Evolutionary conservation across 2,329 filamentous ascomycete species (phyloP).

Genomic region (Thelonectria olida): DNA sequence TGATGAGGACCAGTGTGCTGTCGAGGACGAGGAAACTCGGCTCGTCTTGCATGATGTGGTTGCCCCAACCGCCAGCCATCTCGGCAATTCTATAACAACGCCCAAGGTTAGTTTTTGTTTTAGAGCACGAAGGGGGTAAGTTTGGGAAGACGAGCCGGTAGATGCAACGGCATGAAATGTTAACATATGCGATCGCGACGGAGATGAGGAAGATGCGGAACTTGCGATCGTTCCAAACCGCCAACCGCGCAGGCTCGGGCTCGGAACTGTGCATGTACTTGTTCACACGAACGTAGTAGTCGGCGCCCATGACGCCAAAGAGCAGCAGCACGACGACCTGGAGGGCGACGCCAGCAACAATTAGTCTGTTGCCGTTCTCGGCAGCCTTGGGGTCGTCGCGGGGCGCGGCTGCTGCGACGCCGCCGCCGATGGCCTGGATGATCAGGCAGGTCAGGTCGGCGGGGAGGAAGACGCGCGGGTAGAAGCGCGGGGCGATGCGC

Average conservation of each 20-base stretch:
- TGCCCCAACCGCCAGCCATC: conserved; percentile 72
- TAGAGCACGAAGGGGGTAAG: neutral
- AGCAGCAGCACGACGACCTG: conserved; percentile 60
- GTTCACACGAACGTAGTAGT: conserved; percentile 56
- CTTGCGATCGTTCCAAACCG: conserved; percentile 53
- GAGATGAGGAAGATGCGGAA: conserved; percentile 56
- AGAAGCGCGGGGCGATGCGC: conserved; percentile 60
- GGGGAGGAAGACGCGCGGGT: conserved; percentile 67
- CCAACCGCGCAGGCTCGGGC: conserved; percentile 42
- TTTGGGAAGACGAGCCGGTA: conserved; percentile 55
- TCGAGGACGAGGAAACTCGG: conserved; percentile 68
- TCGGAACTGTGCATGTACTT: conserved; percentile 48
- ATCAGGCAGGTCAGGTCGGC: conserved; percentile 67
- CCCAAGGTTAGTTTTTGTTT: conserved; percentile 22
- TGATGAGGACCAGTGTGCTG: conserved; percentile 59
- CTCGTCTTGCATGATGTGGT: conserved; percentile 70
- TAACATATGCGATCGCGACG: conserved; percentile 55
- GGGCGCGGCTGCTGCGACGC: conserved; percentile 60
- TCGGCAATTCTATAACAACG: conserved; percentile 61
- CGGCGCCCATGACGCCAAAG: conserved; percentile 55
- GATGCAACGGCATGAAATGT: conserved; percentile 61
- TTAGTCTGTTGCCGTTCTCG: conserved; percentile 57
- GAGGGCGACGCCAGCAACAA: conserved; percentile 63
- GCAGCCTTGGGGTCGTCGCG: conserved; percentile 51
- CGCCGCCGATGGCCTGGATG: conserved; percentile 67